Percentiles rank a stretch among this genome's conserved stretches.
Evolutionary conservation across 2,329 filamentous ascomycete genomes (phyloP).

Genomic region (Apiospora kogelbergensis): DNA sequence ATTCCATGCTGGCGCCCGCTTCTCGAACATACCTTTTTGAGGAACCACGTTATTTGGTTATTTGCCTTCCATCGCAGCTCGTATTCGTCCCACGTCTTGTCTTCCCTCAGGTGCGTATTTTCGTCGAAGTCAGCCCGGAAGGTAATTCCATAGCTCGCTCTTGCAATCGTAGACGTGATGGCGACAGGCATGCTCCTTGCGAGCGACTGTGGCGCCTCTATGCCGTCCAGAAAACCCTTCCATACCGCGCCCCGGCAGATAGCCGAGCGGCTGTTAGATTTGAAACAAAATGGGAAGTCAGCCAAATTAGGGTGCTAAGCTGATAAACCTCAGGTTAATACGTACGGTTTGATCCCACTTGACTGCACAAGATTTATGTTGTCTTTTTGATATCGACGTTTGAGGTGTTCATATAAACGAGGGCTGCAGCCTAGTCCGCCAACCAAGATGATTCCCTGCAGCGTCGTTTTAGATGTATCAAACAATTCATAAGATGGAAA

Average conservation of each 20-base stretch:
- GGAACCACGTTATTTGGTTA: slow-evolving; percentile 9
- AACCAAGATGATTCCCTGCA: slow-evolving; percentile 10
- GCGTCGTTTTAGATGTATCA: too few species aligned
- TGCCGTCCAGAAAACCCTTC: background rate
- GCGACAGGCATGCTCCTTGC: background rate
- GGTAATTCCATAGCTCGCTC: background rate
- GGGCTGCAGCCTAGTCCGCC: background rate
- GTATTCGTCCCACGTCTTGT: background rate
- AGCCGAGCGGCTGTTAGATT: background rate
- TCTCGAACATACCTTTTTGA: background rate
- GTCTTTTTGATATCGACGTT: background rate
- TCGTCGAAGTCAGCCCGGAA: background rate
- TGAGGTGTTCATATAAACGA: slow-evolving; percentile 5
- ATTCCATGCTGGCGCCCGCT: background rate
- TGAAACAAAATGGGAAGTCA: background rate
- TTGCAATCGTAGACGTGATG: background rate
- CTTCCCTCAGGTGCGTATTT: background rate
- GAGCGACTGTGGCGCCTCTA: background rate
- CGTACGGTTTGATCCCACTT: background rate
- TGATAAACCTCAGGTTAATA: background rate
- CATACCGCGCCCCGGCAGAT: slow-evolving; percentile 10
- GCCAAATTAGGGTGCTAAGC: too few species aligned
- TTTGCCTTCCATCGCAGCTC: background rate
- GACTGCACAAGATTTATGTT: background rate
- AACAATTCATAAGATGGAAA: too few species aligned